Evolutionary conservation across 2,329 filamentous ascomycete species (phyloP), one percentile per base, ranked within the genome.

Genomic region (Penicillium sp.): DNA sequence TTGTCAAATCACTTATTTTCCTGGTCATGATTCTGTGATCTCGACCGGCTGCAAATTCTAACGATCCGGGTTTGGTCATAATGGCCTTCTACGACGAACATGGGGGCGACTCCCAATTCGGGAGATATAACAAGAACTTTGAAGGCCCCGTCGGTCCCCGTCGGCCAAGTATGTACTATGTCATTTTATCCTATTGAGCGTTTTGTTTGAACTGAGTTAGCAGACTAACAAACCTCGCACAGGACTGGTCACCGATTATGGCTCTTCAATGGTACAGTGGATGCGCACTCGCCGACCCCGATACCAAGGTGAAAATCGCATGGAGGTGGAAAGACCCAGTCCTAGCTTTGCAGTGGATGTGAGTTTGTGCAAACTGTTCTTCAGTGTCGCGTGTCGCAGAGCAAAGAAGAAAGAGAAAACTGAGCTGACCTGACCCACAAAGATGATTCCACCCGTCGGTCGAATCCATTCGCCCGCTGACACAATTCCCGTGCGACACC

Each of bases 231-330:
- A 57, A 71, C 55, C 49, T 39, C 35, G 45, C 21, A 54, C 60
- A 96, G 91, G 92, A 62, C 90, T 92, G 45, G 91, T 96, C 14
- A 97, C 93, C 45, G 93, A 97, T 76, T 96, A 96, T 82, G 90
- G 91, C 68, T 89, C 93, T 24, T 95, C 91, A 10, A 85, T 96
- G 73, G 88, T 90, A 52, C 90, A 96, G 75, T 99, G 91, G 90
- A 91, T 96, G 84, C 89, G 90, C 69, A 86, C 91, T 70, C 87
- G 93, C 55, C 84, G 87, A 67, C 88, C 90, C 27, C 87, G 87
- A 65, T 93, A 90, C 76, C 89, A 87, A 71, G 87, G 87, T 56
- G 81, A 84, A 6, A 87, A 87, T 66, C 81, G 81, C 58, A 86
- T 91, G 66, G 92, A 96, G 77, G 80, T 84, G 45, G 93, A 97